Evolutionary conservation across 2,329 filamentous ascomycete genomes (phyloP).

Genomic region (Colletotrichum sp.): DNA sequence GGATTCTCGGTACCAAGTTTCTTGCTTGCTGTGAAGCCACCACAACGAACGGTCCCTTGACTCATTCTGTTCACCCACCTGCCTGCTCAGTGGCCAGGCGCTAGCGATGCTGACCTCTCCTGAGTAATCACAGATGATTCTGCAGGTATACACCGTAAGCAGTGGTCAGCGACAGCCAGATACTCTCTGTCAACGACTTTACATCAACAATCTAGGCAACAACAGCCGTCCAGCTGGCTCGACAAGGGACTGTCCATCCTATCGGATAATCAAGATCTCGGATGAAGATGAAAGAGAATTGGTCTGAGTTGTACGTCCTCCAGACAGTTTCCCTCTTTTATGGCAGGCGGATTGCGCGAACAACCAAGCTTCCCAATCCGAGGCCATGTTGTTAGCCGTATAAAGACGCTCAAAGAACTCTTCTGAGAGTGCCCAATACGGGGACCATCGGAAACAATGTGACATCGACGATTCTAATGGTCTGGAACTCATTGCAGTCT

Average conservation of each 20-base stretch:
- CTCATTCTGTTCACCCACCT: too few species aligned
- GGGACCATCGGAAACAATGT: too few species aligned
- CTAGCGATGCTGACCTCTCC: too few species aligned
- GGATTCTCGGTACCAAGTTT: too few species aligned
- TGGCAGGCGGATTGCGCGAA: rapidly evolving
- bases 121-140: background rate
- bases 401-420: background rate
- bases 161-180: rapidly evolving
- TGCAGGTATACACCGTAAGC: background rate
- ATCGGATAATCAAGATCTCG: too few species aligned
- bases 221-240: background rate
- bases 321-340: background rate
- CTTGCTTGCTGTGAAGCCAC: too few species aligned
- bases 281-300: too few species aligned
- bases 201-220: too few species aligned
- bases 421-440: background rate
- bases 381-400: background rate
- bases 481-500: background rate
- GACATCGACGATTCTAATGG: background rate
- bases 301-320: background rate
- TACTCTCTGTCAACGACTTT: too few species aligned
- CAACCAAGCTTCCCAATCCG: background rate
- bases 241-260: background rate
- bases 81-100: too few species aligned
- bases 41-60: too few species aligned